Conservation (phyloP, 257 asterid species). For the Nicotiana obtusifolia region DNA sequence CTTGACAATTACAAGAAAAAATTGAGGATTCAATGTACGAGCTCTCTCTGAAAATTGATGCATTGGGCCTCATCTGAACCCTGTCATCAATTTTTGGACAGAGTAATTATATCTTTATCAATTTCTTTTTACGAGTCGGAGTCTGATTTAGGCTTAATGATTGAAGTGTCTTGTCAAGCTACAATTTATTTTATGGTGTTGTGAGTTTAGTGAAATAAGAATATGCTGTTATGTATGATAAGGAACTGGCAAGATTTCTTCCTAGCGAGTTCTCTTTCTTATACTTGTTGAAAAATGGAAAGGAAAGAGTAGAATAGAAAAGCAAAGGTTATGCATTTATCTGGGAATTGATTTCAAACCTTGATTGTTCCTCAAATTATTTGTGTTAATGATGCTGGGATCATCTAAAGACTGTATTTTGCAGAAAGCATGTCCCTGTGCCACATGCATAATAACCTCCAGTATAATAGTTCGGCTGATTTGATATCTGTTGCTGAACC, state of each 20-base stretch:
- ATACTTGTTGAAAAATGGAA: background rate
- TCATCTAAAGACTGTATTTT: background rate
- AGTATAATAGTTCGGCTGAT: background rate
- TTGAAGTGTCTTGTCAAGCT: conserved; percentile 1
- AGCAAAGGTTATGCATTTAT: background rate
- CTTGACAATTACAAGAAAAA: background rate
- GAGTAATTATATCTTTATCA: background rate
- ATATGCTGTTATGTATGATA: background rate
- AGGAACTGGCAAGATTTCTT: background rate
- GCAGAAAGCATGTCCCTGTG: background rate
- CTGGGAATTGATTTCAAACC: background rate
- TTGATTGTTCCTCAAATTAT: background rate
- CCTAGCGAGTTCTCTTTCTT: background rate
- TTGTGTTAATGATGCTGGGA: background rate
- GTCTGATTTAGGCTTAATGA: background rate
- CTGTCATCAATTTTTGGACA: background rate
- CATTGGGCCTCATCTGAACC: background rate
- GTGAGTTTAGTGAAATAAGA: background rate
- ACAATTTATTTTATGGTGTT: background rate
- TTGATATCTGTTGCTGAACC: background rate
- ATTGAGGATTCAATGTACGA: background rate
- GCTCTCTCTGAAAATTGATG: background rate
- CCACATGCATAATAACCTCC: too few species aligned
- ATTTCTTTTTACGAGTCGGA: background rate
- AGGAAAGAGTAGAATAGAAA: background rate